phyloP scores from a whole-genome alignment of 2,329 filamentous ascomycete species.

The Pyrenochaeta sp. region DNA sequence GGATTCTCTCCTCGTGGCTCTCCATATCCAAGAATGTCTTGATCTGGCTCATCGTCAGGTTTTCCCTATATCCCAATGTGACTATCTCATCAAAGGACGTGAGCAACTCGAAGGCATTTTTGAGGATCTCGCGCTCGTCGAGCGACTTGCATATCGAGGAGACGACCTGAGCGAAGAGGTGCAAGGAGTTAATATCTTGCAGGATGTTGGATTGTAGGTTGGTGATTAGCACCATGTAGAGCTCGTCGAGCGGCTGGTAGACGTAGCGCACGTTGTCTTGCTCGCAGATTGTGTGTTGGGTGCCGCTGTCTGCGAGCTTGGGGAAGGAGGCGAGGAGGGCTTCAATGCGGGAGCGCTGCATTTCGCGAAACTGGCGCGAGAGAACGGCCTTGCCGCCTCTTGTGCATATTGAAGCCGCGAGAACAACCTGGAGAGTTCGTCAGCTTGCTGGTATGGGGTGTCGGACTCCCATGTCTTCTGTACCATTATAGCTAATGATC shows the following conservation, averaged over 20 bases:
- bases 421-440: slow-evolving; percentile 76
- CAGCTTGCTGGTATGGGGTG: slow-evolving; percentile 21
- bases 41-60: slow-evolving; percentile 95
- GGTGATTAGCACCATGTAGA: slow-evolving; percentile 99
- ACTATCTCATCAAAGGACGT: slow-evolving; percentile 98
- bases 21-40: slow-evolving; percentile 99
- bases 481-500: slow-evolving; percentile 40
- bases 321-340: slow-evolving; percentile 96
- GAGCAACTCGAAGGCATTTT: slow-evolving; percentile 94
- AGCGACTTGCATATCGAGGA: slow-evolving; percentile 95
- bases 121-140: slow-evolving; percentile 93
- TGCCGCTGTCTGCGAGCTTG: slow-evolving; percentile 94
- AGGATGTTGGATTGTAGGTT: slow-evolving; percentile 99
- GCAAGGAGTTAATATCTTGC: slow-evolving; percentile 97
- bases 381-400: slow-evolving; percentile 97
- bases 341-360: slow-evolving; percentile 95
- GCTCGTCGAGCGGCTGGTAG: slow-evolving; percentile 97
- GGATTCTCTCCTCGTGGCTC: slow-evolving; percentile 97
- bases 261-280: slow-evolving; percentile 99
- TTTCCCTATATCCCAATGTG: slow-evolving; percentile 94
- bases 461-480: neutral
- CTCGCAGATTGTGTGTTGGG: slow-evolving; percentile 97
- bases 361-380: slow-evolving; percentile 96
- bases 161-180: slow-evolving; percentile 97
- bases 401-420: slow-evolving; percentile 98